These are phyloP conservation scores for Wickerhamomyces kurtzmanii DNA, from an alignment of 805 yeast species.

Conservation along the genomic window DNA sequence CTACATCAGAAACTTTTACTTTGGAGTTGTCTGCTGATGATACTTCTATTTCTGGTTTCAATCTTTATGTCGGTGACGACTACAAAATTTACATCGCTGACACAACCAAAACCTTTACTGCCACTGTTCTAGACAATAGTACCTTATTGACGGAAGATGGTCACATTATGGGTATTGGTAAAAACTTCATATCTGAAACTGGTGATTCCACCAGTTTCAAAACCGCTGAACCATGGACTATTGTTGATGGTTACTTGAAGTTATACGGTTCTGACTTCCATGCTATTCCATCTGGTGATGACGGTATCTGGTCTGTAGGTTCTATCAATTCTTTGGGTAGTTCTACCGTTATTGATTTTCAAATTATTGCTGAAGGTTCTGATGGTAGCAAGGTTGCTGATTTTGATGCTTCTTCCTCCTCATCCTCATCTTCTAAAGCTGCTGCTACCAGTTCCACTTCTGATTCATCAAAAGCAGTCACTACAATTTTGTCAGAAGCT, in stretches of 20 bases:
- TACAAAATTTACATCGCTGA: not conserved
- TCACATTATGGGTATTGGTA: conserved; percentile 8
- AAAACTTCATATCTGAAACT: conserved; percentile 4
- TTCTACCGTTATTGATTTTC: conserved; percentile 1
- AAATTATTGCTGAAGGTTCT: not conserved
- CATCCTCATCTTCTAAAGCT: not conserved
- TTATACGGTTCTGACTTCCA: conserved; percentile 2
- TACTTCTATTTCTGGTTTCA: not conserved
- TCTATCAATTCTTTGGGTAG: conserved; percentile 1
- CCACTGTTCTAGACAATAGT: not conserved
- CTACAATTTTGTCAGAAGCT: too few relatives aligned
- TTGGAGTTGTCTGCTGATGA: not conserved
- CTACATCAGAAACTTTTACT: too few relatives aligned
- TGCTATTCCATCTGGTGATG: conserved; percentile 2
- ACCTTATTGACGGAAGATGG: not conserved
- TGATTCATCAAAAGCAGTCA: too few relatives aligned
- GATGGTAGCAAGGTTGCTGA: conserved; percentile 1
- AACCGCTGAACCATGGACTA: conserved; percentile 4
- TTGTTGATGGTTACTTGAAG: conserved; percentile 1
- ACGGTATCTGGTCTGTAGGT: conserved; percentile 1
- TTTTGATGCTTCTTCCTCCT: not conserved
- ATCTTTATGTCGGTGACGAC: not conserved
- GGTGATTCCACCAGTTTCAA: conserved; percentile 3
- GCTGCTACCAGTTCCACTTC: not conserved
- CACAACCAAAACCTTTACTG: not conserved